Conservation (phyloP, 306 rosid species). For the Amphicarpaea edgeworthii region DNA sequence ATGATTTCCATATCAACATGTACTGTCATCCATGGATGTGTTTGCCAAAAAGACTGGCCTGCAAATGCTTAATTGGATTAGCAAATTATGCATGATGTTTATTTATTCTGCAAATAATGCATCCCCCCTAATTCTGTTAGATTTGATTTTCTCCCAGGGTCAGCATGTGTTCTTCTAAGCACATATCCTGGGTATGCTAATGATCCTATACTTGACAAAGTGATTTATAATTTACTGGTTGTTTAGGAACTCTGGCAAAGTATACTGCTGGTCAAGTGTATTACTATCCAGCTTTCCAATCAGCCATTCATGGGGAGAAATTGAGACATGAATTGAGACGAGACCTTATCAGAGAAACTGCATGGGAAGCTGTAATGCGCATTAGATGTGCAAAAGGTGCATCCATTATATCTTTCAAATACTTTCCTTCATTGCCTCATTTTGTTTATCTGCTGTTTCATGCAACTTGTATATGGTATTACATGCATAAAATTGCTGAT, state of each 20-base stretch:
- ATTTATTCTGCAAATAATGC: slow-evolving; percentile 19
- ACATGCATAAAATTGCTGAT: slow-evolving; percentile 33
- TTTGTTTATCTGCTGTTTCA: slow-evolving; percentile 13
- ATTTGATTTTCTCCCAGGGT: not conserved
- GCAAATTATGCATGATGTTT: slow-evolving; percentile 23
- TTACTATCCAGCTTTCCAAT: slow-evolving; percentile 87
- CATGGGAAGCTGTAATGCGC: slow-evolving; percentile 99
- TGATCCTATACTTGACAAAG: slow-evolving; percentile 22
- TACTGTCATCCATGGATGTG: slow-evolving; percentile 39
- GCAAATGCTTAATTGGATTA: slow-evolving; percentile 13
- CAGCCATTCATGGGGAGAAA: slow-evolving; percentile 87
- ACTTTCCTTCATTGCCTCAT: slow-evolving; percentile 14
- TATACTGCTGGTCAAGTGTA: slow-evolving; percentile 96
- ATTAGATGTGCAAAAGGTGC: slow-evolving; percentile 94
- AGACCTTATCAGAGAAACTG: slow-evolving; percentile 97
- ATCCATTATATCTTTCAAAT: slow-evolving; percentile 42
- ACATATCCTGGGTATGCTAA: slow-evolving; percentile 9
- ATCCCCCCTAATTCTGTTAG: slow-evolving; percentile 15
- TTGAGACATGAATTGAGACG: slow-evolving; percentile 90
- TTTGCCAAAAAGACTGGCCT: not conserved
- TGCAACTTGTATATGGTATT: not conserved
- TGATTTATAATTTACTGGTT: slow-evolving; percentile 39
- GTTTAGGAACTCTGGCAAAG: slow-evolving; percentile 93
- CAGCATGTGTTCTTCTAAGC: slow-evolving; percentile 32
- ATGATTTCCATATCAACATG: too few species aligned